Conservation (phyloP, 2,329 filamentous ascomycete species). For the Epichloe coenophiala region DNA sequence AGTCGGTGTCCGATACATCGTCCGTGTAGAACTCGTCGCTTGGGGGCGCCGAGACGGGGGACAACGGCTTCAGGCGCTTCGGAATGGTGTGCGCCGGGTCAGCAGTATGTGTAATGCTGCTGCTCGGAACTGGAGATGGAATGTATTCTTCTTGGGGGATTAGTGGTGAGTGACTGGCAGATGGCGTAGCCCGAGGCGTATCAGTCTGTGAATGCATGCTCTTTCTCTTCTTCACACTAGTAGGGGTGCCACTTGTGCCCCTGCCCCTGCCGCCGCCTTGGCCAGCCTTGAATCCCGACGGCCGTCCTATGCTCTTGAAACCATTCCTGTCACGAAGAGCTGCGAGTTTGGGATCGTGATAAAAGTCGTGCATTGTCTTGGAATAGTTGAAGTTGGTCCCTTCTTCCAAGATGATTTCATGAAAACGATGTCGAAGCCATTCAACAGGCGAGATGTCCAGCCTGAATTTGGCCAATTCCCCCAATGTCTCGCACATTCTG, state of each 20-base stretch:
- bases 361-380: slow-evolving; percentile 38
- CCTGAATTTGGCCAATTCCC: slow-evolving; percentile 40
- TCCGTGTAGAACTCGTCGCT: slow-evolving; percentile 29
- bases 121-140: slow-evolving; percentile 1
- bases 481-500: slow-evolving; percentile 37
- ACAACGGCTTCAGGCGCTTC: slow-evolving; percentile 15
- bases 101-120: neutral
- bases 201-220: slow-evolving; percentile 16
- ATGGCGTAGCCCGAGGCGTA: slow-evolving; percentile 16
- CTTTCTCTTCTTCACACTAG: slow-evolving; percentile 20
- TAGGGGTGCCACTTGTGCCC: slow-evolving; percentile 11
- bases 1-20: slow-evolving; percentile 40
- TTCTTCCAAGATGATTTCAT: slow-evolving; percentile 31
- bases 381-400: slow-evolving; percentile 37
- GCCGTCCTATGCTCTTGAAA: slow-evolving; percentile 43
- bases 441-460: slow-evolving; percentile 38
- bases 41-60: slow-evolving; percentile 7
- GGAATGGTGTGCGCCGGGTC: slow-evolving; percentile 3
- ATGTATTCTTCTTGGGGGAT: slow-evolving; percentile 7
- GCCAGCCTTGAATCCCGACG: slow-evolving; percentile 30
- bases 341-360: slow-evolving; percentile 40
- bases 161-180: slow-evolving; percentile 15
- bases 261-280: slow-evolving; percentile 6
- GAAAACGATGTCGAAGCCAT: slow-evolving; percentile 43
- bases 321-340: slow-evolving; percentile 37